Evolutionary conservation across 169 alveolate genomes (phyloP).

Genomic region (Pseudocohnilembus persalinus): DNA sequence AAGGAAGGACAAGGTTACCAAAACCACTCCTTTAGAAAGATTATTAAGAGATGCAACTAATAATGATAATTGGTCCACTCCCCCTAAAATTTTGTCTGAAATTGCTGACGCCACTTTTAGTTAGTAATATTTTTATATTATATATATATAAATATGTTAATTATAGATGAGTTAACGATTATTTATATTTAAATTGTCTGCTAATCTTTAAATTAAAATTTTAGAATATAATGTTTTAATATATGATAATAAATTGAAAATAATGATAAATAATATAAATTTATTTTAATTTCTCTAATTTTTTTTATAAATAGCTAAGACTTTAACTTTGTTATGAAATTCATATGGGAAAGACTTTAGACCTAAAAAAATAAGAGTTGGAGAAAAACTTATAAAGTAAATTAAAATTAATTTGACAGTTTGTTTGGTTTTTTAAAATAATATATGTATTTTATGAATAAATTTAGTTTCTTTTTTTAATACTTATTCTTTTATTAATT

Average conservation of each 20-base stretch:
- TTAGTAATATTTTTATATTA: constrained; percentile 18
- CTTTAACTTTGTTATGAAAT: not conserved
- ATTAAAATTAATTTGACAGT: not conserved
- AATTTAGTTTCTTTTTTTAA: too few relatives aligned
- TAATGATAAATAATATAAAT: not conserved
- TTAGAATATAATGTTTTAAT: too few relatives aligned
- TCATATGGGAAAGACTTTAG: not conserved
- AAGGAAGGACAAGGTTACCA: constrained; percentile 37
- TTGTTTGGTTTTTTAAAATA: too few relatives aligned
- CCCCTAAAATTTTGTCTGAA: constrained; percentile 23
- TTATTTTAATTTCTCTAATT: not conserved
- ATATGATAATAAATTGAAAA: too few relatives aligned
- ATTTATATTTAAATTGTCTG: too few relatives aligned
- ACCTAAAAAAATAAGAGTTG: not conserved
- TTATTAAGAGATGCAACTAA: constrained; percentile 25
- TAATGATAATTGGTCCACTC: constrained; percentile 33
- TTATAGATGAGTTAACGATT: too few relatives aligned
- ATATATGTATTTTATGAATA: not conserved
- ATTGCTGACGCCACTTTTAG: constrained; percentile 33
- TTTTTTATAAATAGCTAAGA: not conserved
- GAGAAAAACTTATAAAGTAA: not conserved
- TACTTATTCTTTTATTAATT: too few relatives aligned
- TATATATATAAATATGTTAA: too few relatives aligned
- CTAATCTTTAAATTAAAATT: too few relatives aligned
- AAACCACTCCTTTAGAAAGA: constrained; percentile 25